Evolutionary conservation across 2,329 filamentous ascomycete genomes (phyloP).

Genomic region (Drechslera avenae): DNA sequence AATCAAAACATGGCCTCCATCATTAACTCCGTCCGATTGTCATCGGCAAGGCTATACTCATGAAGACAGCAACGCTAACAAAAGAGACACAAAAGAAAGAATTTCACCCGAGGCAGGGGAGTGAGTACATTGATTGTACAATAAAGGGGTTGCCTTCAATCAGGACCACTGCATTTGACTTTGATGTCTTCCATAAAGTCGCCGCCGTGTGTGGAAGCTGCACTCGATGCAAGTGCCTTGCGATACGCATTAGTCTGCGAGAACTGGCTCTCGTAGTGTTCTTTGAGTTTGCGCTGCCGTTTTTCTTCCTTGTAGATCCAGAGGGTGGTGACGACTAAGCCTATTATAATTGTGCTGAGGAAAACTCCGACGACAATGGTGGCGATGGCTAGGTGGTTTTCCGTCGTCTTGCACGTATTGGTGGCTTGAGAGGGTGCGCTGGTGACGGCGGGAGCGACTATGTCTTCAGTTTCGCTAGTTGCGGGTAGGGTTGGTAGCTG

Average conservation of each 20-base stretch:
- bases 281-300: constrained; percentile 39
- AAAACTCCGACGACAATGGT: constrained; percentile 33
- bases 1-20: not conserved
- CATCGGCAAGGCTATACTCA: not conserved
- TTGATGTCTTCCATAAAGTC: constrained; percentile 9
- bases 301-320: constrained; percentile 40
- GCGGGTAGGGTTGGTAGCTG: constrained; percentile 15
- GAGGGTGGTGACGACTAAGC: constrained; percentile 18
- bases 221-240: constrained; percentile 25
- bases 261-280: constrained; percentile 44
- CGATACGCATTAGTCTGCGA: constrained; percentile 34
- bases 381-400: constrained; percentile 28
- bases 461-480: constrained; percentile 14
- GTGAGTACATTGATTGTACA: not conserved
- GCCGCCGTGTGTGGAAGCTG: constrained; percentile 12
- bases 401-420: constrained; percentile 22
- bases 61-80: constrained; percentile 12
- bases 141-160: not conserved
- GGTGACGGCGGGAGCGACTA: constrained; percentile 16
- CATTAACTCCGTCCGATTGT: not conserved
- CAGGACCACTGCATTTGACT: not conserved
- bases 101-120: not conserved
- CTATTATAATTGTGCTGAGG: constrained; percentile 29
- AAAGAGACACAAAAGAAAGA: constrained; percentile 1
- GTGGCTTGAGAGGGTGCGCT: constrained; percentile 10